phyloP scores from a whole-genome alignment of 352 stramenopile species.

The Bremia lactucae region DNA sequence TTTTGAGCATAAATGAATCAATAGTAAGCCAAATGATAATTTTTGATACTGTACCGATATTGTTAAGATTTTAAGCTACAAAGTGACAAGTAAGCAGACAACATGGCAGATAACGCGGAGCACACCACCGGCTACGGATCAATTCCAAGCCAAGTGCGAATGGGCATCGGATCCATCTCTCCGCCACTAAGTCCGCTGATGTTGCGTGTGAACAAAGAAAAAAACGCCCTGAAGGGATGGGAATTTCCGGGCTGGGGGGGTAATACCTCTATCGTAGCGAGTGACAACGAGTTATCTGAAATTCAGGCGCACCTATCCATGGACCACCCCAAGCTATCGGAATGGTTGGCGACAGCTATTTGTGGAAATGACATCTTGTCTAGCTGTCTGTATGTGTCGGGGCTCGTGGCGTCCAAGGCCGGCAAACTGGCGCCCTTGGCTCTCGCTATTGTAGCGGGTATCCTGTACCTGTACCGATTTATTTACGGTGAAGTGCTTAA shows the following conservation, averaged over 20 bases:
- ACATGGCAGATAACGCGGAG: constrained; percentile 27
- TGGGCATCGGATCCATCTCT: constrained; percentile 26
- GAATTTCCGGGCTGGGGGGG: constrained; percentile 81
- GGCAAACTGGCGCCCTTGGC: constrained; percentile 87
- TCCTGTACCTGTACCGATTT: constrained; percentile 85
- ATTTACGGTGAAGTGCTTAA: constrained; percentile 92
- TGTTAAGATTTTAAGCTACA: no score
- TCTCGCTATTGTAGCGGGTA: constrained; percentile 82
- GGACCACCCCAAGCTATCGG: constrained; percentile 79
- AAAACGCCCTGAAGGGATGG: constrained; percentile 66
- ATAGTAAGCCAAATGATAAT: no score
- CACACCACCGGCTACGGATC: constrained; percentile 41
- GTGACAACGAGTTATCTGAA: constrained; percentile 52
- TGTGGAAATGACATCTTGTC: constrained; percentile 94
- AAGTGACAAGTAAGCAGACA: no score
- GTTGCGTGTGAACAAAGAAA: constrained; percentile 62
- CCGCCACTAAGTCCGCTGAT: constrained; percentile 57
- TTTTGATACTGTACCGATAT: no score
- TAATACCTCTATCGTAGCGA: constrained; percentile 44
- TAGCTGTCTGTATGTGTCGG: constrained; percentile 87
- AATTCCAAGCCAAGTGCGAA: constrained; percentile 30
- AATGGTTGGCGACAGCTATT: constrained; percentile 91
- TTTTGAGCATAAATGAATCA: no score
- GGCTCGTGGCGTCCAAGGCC: constrained; percentile 75
- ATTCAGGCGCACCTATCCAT: constrained; percentile 67